Evolutionary conservation across 2,329 filamentous ascomycete genomes (phyloP).

Genomic region (Paramyrothecium sp.): DNA sequence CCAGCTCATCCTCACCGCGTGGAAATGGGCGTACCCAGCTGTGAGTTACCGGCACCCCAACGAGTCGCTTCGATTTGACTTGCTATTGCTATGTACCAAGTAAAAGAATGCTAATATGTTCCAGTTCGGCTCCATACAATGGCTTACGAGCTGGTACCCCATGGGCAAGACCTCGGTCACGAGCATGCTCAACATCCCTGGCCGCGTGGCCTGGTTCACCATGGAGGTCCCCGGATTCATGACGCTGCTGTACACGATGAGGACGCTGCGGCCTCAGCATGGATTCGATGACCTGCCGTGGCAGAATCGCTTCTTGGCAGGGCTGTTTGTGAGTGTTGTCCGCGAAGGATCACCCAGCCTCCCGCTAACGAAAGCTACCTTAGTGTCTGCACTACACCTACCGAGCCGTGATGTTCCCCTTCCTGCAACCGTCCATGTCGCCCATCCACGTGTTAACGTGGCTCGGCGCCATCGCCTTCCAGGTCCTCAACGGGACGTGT

Average conservation of each 20-base stretch:
- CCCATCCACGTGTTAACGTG: slow-evolving; percentile 76
- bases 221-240: slow-evolving; percentile 84
- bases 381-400: slow-evolving; percentile 85
- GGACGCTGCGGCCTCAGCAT: slow-evolving; percentile 58
- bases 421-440: slow-evolving; percentile 88
- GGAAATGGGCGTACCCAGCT: slow-evolving; percentile 51
- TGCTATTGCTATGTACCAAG: too few species aligned
- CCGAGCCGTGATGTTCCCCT: slow-evolving; percentile 78
- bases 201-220: slow-evolving; percentile 79
- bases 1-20: slow-evolving; percentile 48
- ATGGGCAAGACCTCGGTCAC: slow-evolving; percentile 86
- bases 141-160: slow-evolving; percentile 76
- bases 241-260: slow-evolving; percentile 77
- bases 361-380: slow-evolving; percentile 1
- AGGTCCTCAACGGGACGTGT: slow-evolving; percentile 75
- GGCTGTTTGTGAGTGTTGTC: slow-evolving; percentile 54
- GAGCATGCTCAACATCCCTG: slow-evolving; percentile 80
- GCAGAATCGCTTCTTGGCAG: slow-evolving; percentile 75
- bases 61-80: too few species aligned
- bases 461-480: slow-evolving; percentile 65
- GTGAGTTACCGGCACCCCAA: slow-evolving; percentile 33
- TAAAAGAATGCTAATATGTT: slow-evolving; percentile 10
- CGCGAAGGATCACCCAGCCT: too few species aligned
- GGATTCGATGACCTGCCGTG: slow-evolving; percentile 64
- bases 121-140: slow-evolving; percentile 73